Evolutionary conservation across 169 alveolate genomes (phyloP), one percentile per base, ranked within the genome.

Genomic region (Cryptosporidium andersoni): DNA sequence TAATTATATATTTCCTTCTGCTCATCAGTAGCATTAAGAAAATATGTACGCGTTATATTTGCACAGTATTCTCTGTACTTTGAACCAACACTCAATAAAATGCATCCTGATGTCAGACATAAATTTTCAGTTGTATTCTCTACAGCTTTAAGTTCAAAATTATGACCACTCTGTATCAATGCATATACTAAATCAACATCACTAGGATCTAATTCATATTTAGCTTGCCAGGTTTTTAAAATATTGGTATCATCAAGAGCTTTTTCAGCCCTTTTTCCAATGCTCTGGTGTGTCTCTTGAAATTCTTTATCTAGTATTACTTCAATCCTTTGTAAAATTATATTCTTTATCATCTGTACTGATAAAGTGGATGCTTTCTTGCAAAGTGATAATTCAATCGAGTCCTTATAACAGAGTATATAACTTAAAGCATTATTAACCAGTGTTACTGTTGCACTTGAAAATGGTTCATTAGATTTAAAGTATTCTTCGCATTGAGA

Each of bases 41-140:
- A 65, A 40, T 80, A 80, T 9, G 92, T 89, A 25, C 92, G 66
- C 12, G 88, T 80, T 36, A 89, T 51, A n/a, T 82, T 88, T 5
- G 92, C 89, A 48, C 90, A 81, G 16, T 66, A 80, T 39, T 89
- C 92, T 49, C 89, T 89, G 51, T 89, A 82, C 67, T 89, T 89
- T 52, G 81, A 65, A 2, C 92, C 92, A 40, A 82, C 49, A 47
- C 90, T 80, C 16, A 82, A 55, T 51, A 89, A 34, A 49, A 89
- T 81, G 7, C 90, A 56, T 25, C 92, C 92, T 8, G 82, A 88
- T 2, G 85, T 64, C 64, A 80, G 74, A 11, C 89, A 82, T 25
- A 89, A 81, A 25, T 81, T 66, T 51, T 80, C 90, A 47, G 7
- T 40, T 1, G 92, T 64, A 49, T 88, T 88, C 66, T 82, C 88